Evolutionary conservation across 768 basidiomycete species (phyloP).

Genomic region (Pluteus cervinus): DNA sequence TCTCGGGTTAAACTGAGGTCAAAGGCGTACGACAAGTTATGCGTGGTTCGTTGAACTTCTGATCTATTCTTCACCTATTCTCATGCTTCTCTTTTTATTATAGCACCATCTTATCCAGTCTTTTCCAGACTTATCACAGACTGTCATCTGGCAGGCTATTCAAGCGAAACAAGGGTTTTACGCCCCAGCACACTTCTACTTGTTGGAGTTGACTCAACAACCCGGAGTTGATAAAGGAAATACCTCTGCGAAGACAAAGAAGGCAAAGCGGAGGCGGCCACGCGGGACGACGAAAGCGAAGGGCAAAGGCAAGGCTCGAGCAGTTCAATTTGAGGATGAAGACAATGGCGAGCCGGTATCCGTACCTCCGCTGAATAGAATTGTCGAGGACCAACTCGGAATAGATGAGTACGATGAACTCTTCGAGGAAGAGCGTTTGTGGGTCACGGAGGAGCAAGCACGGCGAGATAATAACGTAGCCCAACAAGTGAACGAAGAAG

Average conservation of each 20-base stretch:
- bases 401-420: conserved; percentile 19
- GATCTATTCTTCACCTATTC: conserved; percentile 4
- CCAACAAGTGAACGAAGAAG: conserved; percentile 36
- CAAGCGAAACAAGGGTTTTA: conserved; percentile 40
- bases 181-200: conserved; percentile 55
- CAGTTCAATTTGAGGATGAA: conserved; percentile 37
- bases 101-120: conserved; percentile 49
- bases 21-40: background rate
- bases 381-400: conserved; percentile 11
- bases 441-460: background rate
- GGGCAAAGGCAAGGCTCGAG: conserved; percentile 41
- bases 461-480: conserved; percentile 28
- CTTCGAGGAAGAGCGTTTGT: conserved; percentile 18
- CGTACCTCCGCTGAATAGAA: conserved; percentile 32
- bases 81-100: background rate
- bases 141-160: conserved; percentile 44
- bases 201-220: conserved; percentile 29
- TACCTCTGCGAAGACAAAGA: conserved; percentile 32
- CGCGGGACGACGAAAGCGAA: conserved; percentile 40
- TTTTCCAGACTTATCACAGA: conserved; percentile 53
- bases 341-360: conserved; percentile 40
- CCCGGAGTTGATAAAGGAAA: conserved; percentile 10
- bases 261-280: conserved; percentile 16
- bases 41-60: conserved; percentile 2
- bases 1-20: background rate